Evolutionary conservation across 352 stramenopile genomes (phyloP).

Genomic region (Phytopythium cucurbitacearum): DNA sequence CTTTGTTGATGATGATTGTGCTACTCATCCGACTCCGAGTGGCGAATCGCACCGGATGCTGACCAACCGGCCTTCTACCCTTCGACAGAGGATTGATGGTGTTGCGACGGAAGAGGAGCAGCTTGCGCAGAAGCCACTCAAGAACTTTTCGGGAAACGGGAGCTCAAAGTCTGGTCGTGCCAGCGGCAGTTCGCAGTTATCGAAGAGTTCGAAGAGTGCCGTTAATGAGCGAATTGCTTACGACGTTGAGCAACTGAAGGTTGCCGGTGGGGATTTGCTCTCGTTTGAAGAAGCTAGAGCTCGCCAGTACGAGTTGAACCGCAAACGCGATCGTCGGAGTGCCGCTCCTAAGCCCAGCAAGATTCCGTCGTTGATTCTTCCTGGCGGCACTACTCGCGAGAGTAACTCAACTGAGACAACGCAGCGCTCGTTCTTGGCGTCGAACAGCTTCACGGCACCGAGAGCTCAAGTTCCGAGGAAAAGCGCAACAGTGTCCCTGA

Average conservation of each 20-base stretch:
- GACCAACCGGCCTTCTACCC: constrained; percentile 52
- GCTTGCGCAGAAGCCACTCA: constrained; percentile 66
- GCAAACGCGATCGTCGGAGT: neutral
- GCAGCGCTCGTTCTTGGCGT: neutral
- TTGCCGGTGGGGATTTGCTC: constrained; percentile 36
- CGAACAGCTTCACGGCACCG: neutral
- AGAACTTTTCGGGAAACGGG: constrained; percentile 46
- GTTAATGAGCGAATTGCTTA: constrained; percentile 30
- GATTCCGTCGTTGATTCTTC: constrained; percentile 5
- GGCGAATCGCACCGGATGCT: constrained; percentile 20
- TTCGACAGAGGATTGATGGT: constrained; percentile 70
- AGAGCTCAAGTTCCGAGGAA: neutral
- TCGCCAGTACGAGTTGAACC: constrained; percentile 14
- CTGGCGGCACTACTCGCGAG: neutral
- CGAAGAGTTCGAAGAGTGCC: neutral
- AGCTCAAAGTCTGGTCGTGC: neutral
- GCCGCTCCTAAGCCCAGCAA: constrained; percentile 1
- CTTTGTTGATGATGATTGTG: constrained; percentile 75
- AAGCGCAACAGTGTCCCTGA: neutral
- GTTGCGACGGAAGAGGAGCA: constrained; percentile 71
- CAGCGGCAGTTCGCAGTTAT: constrained; percentile 2
- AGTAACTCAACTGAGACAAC: too few species aligned
- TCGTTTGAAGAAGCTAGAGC: constrained; percentile 84
- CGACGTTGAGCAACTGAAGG: constrained; percentile 37
- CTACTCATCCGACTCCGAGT: constrained; percentile 17